Evolutionary conservation across 1,139 yeast species (phyloP), one percentile per base, ranked within the genome.

Genomic region (Sugiyamaella novakii): DNA sequence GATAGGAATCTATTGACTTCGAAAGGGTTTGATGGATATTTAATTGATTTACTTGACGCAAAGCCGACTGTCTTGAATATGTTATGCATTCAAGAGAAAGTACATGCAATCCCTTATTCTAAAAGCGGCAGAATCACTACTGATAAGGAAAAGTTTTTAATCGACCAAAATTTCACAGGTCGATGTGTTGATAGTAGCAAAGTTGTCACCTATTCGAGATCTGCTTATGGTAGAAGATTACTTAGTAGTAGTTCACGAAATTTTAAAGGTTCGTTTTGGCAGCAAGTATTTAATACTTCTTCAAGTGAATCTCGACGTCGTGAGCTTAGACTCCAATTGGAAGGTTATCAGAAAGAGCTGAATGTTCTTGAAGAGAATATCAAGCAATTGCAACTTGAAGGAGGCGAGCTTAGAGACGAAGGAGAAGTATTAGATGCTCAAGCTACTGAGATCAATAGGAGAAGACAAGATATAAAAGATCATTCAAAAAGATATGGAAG

Each of bases 1-100:
- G 47, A 74, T 0, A 54, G 53, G 6, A 74, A 70, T 6, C 64
- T 70, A 35, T 58, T 89, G 3, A 60, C 57, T 1, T 44, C 50
- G n/a, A 65, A 70, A 22, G 96, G 96, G 0, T 87, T 92, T 65
- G 96, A 87, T 53, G 94, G 96, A 0, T 87, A 79, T 59, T 60
- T 89, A 30, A 68, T 80, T 1, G 97, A 92, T 59, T 80, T 80
- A 54, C 62, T 92, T 1, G 68, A 70, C 1, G 98, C 96, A 0
- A 96, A 96, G 1, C 63, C 67, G 7, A 77, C 79, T n/a, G 95
- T 92, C 1, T 63, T 88, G 42, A 74, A 77, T 47, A 87, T 87
- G 88, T 73, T 92, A 42, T 81, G 85, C 57, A 83, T 79, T 53
- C 75, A 76, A 25, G 71, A 79, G 11, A 73, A 72, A 38, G 67